Conservation (phyloP, 2,329 filamentous ascomycete genomes). For the Coleophoma cylindrospora region DNA sequence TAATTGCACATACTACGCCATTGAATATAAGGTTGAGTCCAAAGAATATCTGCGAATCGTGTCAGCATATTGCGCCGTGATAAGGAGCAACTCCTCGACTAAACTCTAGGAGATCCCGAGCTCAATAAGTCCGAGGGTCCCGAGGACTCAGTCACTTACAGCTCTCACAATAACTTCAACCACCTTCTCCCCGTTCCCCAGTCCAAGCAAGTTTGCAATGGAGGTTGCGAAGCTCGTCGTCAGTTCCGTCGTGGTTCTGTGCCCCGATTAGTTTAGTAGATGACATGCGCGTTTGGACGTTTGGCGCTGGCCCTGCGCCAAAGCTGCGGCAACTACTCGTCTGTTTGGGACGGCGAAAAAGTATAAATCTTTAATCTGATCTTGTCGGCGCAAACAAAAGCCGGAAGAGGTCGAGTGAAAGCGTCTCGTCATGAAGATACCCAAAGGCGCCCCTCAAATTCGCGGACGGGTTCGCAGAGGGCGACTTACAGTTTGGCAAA, state of each 20-base stretch:
- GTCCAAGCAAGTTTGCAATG: constrained; percentile 37
- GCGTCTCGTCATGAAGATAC: neutral
- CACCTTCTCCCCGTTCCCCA: constrained; percentile 37
- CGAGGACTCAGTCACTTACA: constrained; percentile 29
- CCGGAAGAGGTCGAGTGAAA: neutral
- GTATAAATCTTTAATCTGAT: neutral
- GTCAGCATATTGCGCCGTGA: too few species aligned
- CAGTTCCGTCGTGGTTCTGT: constrained; percentile 48
- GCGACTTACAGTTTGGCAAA: constrained; percentile 69
- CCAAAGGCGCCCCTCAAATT: neutral
- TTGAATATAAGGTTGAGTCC: constrained; percentile 71
- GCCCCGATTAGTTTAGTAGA: too few species aligned
- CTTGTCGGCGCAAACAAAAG: neutral
- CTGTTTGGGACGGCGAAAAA: neutral
- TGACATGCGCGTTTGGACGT: too few species aligned
- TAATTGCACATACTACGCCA: constrained; percentile 47
- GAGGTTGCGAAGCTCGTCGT: constrained; percentile 45
- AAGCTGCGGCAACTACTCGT: neutral
- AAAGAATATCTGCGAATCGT: constrained; percentile 52
- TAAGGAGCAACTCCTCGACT: too few species aligned
- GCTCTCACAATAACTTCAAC: constrained; percentile 45
- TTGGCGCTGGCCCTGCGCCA: too few species aligned
- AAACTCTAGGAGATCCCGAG: too few species aligned
- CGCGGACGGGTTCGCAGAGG: constrained; percentile 1
- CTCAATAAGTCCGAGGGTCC: neutral